Base-by-base conservation (phyloP, 1,284 basidiomycete species). In the Apiotrichum montevideense region DNA sequence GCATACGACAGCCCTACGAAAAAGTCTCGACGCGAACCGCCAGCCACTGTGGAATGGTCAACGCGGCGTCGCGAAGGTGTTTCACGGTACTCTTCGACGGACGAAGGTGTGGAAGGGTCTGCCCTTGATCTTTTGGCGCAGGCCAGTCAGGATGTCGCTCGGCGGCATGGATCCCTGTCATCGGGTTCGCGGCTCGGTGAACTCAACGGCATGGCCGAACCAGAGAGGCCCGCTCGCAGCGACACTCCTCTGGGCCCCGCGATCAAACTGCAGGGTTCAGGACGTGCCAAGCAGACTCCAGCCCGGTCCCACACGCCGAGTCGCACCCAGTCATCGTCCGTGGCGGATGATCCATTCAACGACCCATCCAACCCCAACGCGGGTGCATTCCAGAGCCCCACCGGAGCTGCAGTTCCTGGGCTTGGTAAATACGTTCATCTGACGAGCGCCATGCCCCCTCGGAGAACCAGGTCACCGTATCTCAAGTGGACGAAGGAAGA, bases 401-500 rank as follows among this genome's bases (percentile, higher is more conserved):
- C 69, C 0, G 69, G 68, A 4, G 67, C 61, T 2, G 61, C 70
- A 2, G 72, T 75, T 13, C 73, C 73, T 1, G 73, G 73, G 39
- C 57, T 75, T 15, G 72, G 73, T 51, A 74, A 70, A 55, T 74
- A 74, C 60, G 71, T 71, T 21, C 73, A 75, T 54, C 58, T 74
- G 49, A 66, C 69, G 13, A 70, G 67, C 55, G 64, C 62, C 8
- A 68, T 72, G 57, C 72, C 71, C 4, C 67, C 70, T 2, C 64
- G 70, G 21, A 62, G 73, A 39, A 63, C 72, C n/a, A 57, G 73
- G 21, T 68, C 65, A 32, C 72, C 73, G 3, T 75, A 75, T 56
- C 59, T 75, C 32, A 75, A 75, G 55, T 75, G 73, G 73, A 73
- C 73, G 3, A 66, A 69, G 33, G 73, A 75, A 52, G 73, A 75